These are phyloP conservation scores for Setaria viridis DNA, from an alignment of 202 grass and related monocot genomes.

Conservation along the genomic window DNA sequence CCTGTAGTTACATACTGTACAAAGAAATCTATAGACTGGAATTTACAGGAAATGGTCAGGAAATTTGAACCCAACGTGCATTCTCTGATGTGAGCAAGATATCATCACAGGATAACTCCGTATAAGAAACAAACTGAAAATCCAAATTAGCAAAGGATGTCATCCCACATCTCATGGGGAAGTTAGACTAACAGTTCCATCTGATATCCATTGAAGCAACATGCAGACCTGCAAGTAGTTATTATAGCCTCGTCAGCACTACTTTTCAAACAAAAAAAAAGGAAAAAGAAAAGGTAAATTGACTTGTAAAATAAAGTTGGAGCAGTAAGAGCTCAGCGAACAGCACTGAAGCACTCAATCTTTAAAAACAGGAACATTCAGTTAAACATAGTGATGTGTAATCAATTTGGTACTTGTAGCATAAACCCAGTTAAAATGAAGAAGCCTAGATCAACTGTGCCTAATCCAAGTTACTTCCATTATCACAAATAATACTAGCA, in stretches of 20 bases:
- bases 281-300: not conserved
- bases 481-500: constrained; percentile 19
- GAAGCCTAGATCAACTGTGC: not conserved
- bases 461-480: not conserved
- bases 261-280: not conserved
- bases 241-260: not conserved
- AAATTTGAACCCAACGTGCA: not conserved
- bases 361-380: not conserved
- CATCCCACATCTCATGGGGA: not conserved
- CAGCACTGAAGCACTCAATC: not conserved
- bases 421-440: not conserved
- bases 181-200: not conserved
- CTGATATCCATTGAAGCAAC: not conserved
- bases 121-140: constrained; percentile 25
- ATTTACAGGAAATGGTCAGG: constrained; percentile 11
- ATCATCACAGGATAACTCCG: not conserved
- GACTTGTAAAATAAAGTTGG: not conserved
- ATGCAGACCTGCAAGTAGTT: constrained; percentile 7
- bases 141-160: not conserved
- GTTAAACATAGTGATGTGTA: not conserved
- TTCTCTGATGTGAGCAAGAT: not conserved
- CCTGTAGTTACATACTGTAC: constrained; percentile 33
- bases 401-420: not conserved
- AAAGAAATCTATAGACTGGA: constrained; percentile 3
- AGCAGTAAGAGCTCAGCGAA: not conserved